Conservation (phyloP, 805 yeast species). For the Cyberlindnera mississippiensis region DNA sequence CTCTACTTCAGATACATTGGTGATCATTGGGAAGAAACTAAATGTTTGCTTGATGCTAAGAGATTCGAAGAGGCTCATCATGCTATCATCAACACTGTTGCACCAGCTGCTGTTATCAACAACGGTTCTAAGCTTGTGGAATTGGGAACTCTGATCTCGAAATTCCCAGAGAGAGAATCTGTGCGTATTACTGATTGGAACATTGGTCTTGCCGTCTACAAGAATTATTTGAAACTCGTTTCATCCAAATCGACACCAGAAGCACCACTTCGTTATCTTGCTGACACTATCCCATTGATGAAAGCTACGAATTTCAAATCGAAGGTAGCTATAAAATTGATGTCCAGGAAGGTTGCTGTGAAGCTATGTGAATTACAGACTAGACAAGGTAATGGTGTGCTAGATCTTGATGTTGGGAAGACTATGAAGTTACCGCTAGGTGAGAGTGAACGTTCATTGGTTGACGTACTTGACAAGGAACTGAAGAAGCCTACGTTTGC, state of each 20-base stretch:
- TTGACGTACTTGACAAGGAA: conserved; percentile 10
- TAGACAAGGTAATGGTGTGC: conserved; percentile 12
- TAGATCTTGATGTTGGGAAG: conserved; percentile 30
- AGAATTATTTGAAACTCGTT: conserved; percentile 40
- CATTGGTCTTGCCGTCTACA: conserved; percentile 56
- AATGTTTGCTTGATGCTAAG: conserved; percentile 57
- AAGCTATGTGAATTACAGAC: conserved; percentile 13
- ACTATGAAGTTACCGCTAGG: conserved; percentile 40
- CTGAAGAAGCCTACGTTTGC: conserved; percentile 10
- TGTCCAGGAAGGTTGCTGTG: conserved; percentile 43
- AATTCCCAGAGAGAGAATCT: conserved; percentile 40
- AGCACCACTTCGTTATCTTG: conserved; percentile 35
- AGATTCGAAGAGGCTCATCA: conserved; percentile 61
- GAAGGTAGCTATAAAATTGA: conserved; percentile 49
- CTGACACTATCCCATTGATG: conserved; percentile 43
- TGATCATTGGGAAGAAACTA: conserved; percentile 56
- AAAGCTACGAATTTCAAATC: conserved; percentile 33
- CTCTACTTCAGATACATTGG: conserved; percentile 44
- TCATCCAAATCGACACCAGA: conserved; percentile 20
- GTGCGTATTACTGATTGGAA: conserved; percentile 44
- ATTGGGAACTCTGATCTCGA: conserved; percentile 35
- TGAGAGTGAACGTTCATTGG: conserved; percentile 25
- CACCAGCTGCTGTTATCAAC: conserved; percentile 66
- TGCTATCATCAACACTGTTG: conserved; percentile 53
- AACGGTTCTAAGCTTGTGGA: conserved; percentile 31